Base-by-base conservation (phyloP, 2,329 filamentous ascomycete genomes). In the Talaromyces sp. region DNA sequence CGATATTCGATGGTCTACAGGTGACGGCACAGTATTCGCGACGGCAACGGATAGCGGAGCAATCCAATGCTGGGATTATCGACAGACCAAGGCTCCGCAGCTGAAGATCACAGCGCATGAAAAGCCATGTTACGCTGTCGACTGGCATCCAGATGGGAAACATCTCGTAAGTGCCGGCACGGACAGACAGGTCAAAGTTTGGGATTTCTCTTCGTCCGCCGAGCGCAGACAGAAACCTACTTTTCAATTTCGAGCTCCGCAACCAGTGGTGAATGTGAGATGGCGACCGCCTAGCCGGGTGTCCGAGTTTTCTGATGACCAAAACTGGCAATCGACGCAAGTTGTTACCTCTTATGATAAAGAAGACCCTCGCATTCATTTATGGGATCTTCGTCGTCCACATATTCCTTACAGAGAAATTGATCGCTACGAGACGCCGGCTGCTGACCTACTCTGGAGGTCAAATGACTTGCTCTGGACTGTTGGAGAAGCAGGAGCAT, bases 71-170 rank as follows among this genome's bases (percentile, higher is more conserved):
- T 89, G 87, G 87, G 87, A 89, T 73, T 84, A 84, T 67, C 83
- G 86, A 65, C 83, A 86, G 68, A 77, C 82, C 61, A 85, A 82
- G 69, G 80, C 81, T 29, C 83, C 87, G 7, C 81, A 86, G 70
- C 77, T 89, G 69, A 85, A 84, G 69, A 86, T 89, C 64, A 83
- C 85, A 38, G 87, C 86, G 51, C 87, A 89, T 72, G 83, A 86
- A 69, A 83, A 82, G 67, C 81, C 81, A 4, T 89, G 87, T 76
- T 87, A 84, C 67, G 82, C 86, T 5, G 83, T 89, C 40, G 87
- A 89, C 72, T 89, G 87, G 86, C 87, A 89, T 71, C 87, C 87
- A 1, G 86, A 89, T 70, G 87, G 87, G 6, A 88, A 85, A 71
- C 86, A 89, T 72, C 77, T 89, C 10, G 81, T 86, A 63, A 89